phyloP scores from a whole-genome alignment of 495 filamentous ascomycete genomes.

The Lepidopterella palustris region DNA sequence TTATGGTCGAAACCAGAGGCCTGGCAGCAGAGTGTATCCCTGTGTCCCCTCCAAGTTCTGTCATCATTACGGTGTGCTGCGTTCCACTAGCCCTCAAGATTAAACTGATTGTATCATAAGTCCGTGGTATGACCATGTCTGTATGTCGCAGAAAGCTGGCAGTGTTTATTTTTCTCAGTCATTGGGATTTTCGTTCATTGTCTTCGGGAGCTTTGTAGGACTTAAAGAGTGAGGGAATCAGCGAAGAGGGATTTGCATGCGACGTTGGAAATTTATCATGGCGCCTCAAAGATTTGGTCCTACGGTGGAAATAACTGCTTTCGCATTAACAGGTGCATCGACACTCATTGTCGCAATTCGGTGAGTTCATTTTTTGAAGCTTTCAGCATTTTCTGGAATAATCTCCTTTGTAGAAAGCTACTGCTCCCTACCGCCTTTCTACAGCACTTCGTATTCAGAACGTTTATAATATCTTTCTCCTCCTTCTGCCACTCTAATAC shows the following conservation, averaged over 20 bases:
- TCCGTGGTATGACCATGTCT: not conserved
- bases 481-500: too few species aligned
- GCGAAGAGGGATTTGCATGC: not conserved
- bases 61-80: not conserved
- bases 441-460: too few species aligned
- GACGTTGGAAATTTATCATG: constrained; percentile 7
- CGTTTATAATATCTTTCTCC: too few species aligned
- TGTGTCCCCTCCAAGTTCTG: not conserved
- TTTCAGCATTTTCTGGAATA: too few species aligned
- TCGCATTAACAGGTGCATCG: constrained; percentile 16
- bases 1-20: not conserved
- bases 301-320: constrained; percentile 16
- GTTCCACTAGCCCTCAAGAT: not conserved
- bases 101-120: not conserved
- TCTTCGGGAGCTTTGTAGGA: not conserved
- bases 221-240: not conserved
- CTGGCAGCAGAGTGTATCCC: not conserved
- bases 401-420: too few species aligned
- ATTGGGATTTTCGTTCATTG: too few species aligned
- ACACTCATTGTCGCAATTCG: constrained; percentile 18
- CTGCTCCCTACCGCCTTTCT: too few species aligned
- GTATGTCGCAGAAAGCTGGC: not conserved
- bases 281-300: constrained; percentile 14
- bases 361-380: constrained; percentile 3
- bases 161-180: too few species aligned